Percentiles rank a stretch among this genome's conserved stretches.
These are phyloP conservation scores for Mortierella alpina DNA, from an alignment of 192 early-diverging fungal genomes.

Conservation along the genomic window DNA sequence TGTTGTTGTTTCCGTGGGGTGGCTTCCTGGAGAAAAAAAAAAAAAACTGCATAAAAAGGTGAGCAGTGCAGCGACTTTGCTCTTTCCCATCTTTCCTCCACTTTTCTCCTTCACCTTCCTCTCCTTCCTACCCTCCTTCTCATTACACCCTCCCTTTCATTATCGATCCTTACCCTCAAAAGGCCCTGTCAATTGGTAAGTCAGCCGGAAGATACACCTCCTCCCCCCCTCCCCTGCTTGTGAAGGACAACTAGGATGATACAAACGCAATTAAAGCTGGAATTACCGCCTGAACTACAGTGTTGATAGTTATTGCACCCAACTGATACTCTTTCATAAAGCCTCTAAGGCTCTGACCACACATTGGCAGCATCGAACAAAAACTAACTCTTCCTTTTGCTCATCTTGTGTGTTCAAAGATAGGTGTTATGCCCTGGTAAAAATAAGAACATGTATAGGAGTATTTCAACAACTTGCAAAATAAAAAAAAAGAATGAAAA, in stretches of 20 bases:
- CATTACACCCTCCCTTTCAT: background rate
- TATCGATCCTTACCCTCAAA: too few relatives aligned
- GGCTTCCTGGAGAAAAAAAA: background rate
- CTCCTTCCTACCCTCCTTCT: background rate
- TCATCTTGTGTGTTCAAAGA: too few relatives aligned
- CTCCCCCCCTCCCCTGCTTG: too few relatives aligned
- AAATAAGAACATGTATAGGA: background rate
- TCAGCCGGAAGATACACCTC: too few relatives aligned
- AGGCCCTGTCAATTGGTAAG: too few relatives aligned
- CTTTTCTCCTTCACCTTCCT: background rate
- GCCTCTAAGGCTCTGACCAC: too few relatives aligned
- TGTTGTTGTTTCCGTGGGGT: background rate
- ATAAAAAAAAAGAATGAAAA: background rate
- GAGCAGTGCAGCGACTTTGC: background rate
- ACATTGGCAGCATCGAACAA: too few relatives aligned
- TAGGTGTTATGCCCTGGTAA: too few relatives aligned
- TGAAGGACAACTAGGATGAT: slow-evolving; percentile 60
- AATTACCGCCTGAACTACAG: slow-evolving; percentile 78
- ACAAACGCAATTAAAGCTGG: slow-evolving; percentile 74
- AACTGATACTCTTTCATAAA: slow-evolving; percentile 47
- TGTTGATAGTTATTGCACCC: slow-evolving; percentile 74
- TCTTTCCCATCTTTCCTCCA: slow-evolving; percentile 1
- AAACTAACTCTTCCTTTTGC: too few relatives aligned
- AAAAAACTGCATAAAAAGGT: background rate
- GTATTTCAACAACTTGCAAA: background rate